A percentile compares a stretch with the other conserved stretches of the same genome.
Conservation (phyloP, 2,329 filamentous ascomycete species). For the Phaeophleospora eucalypticola region DNA sequence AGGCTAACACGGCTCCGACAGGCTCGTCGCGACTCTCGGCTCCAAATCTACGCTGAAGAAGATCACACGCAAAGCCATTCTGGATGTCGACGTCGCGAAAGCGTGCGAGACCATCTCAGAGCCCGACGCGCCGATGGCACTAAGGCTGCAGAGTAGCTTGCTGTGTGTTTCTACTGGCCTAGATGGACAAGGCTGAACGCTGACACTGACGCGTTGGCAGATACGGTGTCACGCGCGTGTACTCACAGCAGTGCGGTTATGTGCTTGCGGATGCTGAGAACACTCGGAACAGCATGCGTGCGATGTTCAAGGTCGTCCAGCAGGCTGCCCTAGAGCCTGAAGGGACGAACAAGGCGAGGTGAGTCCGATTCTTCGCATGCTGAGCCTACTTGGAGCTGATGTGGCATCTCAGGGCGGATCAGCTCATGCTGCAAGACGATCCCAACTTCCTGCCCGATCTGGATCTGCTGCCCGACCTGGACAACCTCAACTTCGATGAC, state of each 20-base stretch:
- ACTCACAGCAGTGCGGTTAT: conserved; percentile 81
- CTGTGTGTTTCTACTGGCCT: conserved; percentile 52
- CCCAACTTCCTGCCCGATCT: conserved; percentile 71
- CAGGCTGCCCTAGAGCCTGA: conserved; percentile 63
- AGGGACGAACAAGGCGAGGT: conserved; percentile 67
- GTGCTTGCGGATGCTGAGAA: conserved; percentile 75
- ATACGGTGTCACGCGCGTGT: conserved; percentile 80
- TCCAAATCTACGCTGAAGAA: conserved; percentile 66
- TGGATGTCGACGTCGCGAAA: conserved; percentile 78
- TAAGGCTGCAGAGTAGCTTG: conserved; percentile 84
- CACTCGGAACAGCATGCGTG: conserved; percentile 67
- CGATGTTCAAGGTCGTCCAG: conserved; percentile 58
- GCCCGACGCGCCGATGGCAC: conserved; percentile 81
- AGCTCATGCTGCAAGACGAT: conserved; percentile 77
- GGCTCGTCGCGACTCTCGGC: conserved; percentile 88
- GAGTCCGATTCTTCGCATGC: conserved; percentile 27
- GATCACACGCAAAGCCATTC: conserved; percentile 79
- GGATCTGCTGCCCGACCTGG: conserved; percentile 54
- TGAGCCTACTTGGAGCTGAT: conserved; percentile 4
- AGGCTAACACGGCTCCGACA: conserved; percentile 36
- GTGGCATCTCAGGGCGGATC: conserved; percentile 67
- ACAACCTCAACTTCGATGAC: conserved; percentile 42
- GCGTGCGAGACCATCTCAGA: conserved; percentile 81
- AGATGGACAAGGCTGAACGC: not conserved
- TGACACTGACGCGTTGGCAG: conserved; percentile 32